Evolutionary conservation across 306 rosid genomes (phyloP).

Genomic region (Prunus fruticosa): DNA sequence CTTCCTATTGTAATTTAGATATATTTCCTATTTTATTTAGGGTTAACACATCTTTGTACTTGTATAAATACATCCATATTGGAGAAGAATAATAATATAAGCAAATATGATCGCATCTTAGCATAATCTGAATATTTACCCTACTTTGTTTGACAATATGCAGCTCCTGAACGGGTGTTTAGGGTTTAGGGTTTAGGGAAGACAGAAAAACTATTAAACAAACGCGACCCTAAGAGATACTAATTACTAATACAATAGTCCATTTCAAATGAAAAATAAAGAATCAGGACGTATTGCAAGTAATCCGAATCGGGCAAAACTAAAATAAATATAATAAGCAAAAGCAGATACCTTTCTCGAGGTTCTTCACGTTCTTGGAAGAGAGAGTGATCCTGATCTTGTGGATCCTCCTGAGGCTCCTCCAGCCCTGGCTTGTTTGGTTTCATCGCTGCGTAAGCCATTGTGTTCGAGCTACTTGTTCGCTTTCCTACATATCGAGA

Average conservation of each 20-base stretch:
- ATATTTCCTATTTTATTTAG: no score
- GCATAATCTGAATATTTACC: no score
- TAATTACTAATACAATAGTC: no score
- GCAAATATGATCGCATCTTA: no score
- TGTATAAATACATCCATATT: no score
- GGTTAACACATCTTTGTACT: no score
- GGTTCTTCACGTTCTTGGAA: slow-evolving; percentile 63
- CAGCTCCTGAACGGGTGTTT: no score
- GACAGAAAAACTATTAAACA: background rate
- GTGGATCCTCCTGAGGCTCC: slow-evolving; percentile 65
- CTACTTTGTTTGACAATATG: no score
- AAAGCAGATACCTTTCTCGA: slow-evolving; percentile 57
- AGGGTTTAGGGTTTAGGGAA: background rate
- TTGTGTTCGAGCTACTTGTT: slow-evolving; percentile 3
- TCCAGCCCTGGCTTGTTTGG: slow-evolving; percentile 74
- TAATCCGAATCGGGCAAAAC: background rate
- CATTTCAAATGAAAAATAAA: no score
- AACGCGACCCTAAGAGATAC: background rate
- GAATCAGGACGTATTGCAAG: no score
- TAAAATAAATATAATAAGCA: background rate
- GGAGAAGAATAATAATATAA: no score
- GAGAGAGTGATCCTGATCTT: slow-evolving; percentile 34
- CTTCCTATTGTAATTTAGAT: no score
- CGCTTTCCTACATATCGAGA: background rate
- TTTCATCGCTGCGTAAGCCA: slow-evolving; percentile 80